Conservation (phyloP, 139 green algal species). For the Chlamydomonas eustigma region DNA sequence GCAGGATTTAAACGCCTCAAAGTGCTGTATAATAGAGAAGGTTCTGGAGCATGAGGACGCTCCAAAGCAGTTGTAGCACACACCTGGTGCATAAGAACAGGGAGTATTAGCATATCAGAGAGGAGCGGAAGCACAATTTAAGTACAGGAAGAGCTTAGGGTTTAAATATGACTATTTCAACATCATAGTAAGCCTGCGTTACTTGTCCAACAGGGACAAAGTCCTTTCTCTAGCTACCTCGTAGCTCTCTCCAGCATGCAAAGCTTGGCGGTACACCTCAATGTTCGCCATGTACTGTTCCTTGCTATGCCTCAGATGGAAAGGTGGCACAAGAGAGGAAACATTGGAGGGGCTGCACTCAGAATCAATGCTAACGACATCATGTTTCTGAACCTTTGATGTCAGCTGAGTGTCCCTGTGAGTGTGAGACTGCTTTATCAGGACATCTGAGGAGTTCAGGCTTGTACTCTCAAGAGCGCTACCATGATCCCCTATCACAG, state of each 20-base stretch:
- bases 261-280: constrained; percentile 51
- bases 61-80: constrained; percentile 85
- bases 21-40: constrained; percentile 64
- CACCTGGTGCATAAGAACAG: constrained; percentile 33
- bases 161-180: no score
- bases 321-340: constrained; percentile 15
- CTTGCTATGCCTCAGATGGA: constrained; percentile 45
- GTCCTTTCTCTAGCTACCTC: no score
- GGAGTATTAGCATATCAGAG: background rate
- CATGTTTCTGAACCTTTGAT: no score
- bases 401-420: no score
- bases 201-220: no score
- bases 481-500: background rate
- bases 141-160: no score
- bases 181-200: no score
- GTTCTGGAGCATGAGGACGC: constrained; percentile 16
- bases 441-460: no score
- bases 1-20: constrained; percentile 89
- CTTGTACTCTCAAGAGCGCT: background rate
- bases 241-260: constrained; percentile 89
- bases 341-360: background rate
- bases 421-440: no score
- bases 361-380: background rate
- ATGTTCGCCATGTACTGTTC: constrained; percentile 75
- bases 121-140: background rate